These are phyloP conservation scores for Erysiphe neolycopersici DNA, from an alignment of 2,329 filamentous ascomycete species.

Conservation along the genomic window DNA sequence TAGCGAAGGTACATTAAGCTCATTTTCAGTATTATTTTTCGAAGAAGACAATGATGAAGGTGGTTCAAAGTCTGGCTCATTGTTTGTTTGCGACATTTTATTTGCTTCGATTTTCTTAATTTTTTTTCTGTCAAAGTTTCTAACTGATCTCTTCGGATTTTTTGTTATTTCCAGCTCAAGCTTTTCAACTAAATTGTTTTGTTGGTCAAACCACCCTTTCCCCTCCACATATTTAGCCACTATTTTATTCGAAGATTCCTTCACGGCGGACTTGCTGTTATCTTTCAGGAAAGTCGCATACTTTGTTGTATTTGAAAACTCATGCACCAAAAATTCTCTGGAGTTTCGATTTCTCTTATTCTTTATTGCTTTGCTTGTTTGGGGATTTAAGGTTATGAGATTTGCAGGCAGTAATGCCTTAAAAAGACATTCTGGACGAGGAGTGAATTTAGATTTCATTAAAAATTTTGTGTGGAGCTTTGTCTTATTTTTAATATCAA, in stretches of 20 bases:
- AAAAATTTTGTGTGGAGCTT: constrained; percentile 30
- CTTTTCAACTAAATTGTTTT: constrained; percentile 37
- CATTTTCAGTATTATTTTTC: no score
- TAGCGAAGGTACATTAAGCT: no score
- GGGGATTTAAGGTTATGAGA: constrained; percentile 15
- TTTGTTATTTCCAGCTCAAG: no score
- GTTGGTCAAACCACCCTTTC: constrained; percentile 64
- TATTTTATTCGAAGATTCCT: no score
- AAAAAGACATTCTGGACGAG: constrained; percentile 58
- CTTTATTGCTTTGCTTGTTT: constrained; percentile 17
- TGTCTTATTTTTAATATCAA: constrained; percentile 18
- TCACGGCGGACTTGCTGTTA: constrained; percentile 12
- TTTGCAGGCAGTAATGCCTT: constrained; percentile 51
- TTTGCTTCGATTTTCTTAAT: no score
- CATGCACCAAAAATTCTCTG: constrained; percentile 48
- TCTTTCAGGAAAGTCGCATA: constrained; percentile 56
- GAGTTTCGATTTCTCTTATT: constrained; percentile 33
- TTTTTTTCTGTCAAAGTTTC: no score
- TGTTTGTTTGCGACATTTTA: no score
- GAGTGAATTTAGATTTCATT: constrained; percentile 52
- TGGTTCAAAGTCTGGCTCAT: no score
- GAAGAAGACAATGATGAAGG: no score
- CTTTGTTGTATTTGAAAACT: constrained; percentile 66
- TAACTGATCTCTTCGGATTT: no score
- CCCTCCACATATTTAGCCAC: constrained; percentile 49